phyloP scores from a whole-genome alignment of 257 asterid genomes.

The Nemophila menziesii region DNA sequence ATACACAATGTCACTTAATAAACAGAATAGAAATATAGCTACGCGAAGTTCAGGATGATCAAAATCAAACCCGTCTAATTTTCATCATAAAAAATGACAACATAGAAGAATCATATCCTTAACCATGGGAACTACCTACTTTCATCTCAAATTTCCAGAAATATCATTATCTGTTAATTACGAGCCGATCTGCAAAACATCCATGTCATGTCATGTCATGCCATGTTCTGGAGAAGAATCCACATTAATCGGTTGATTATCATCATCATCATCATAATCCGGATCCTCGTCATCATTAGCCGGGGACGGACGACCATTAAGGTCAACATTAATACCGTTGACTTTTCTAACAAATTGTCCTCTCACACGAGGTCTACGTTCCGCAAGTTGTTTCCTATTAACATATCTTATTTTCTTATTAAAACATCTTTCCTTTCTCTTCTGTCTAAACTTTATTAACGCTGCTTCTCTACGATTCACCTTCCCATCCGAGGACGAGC shows the following conservation, averaged over 20 bases:
- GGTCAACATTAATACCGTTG: constrained; percentile 64
- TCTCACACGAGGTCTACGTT: constrained; percentile 78
- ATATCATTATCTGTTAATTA: no score
- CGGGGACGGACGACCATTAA: constrained; percentile 70
- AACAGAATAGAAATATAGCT: no score
- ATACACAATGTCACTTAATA: no score
- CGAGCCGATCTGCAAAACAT: constrained; percentile 6
- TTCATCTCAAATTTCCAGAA: no score
- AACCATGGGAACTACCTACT: no score
- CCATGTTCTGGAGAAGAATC: constrained; percentile 13
- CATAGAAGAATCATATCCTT: no score
- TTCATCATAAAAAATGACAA: no score
- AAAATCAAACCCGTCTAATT: no score
- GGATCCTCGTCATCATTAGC: constrained; percentile 46
- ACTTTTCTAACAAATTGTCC: constrained; percentile 95
- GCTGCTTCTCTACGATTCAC: constrained; percentile 76
- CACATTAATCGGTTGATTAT: constrained; percentile 10
- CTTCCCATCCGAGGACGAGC: constrained; percentile 29
- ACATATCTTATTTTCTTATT: constrained; percentile 91
- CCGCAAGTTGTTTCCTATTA: constrained; percentile 83
- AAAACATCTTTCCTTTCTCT: constrained; percentile 85
- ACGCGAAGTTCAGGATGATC: no score
- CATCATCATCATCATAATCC: constrained; percentile 26
- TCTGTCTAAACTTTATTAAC: constrained; percentile 78
- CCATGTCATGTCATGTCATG: constrained; percentile 6